Base-by-base conservation (phyloP, 345 rosid genomes). In the Lepidium aucheri region DNA sequence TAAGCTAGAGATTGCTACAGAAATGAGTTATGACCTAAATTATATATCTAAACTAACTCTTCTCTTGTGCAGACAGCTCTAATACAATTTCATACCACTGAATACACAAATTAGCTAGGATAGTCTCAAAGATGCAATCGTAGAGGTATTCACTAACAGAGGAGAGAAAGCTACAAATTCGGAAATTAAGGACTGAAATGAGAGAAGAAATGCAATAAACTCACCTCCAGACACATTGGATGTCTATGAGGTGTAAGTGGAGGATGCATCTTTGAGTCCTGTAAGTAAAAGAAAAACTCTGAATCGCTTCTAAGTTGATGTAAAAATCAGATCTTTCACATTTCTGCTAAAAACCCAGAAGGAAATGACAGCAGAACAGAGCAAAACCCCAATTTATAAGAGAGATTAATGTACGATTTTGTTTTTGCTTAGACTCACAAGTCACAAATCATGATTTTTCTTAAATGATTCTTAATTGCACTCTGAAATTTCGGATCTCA, bases 201-300 rank as follows among this genome's bases (percentile, higher is more conserved):
- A 35, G 17, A 55, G 43, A 24, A 26, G 24, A 47, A 53, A 47
- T 28, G 9, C 6, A 1, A 20, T 1, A 51, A 68, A 80, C 92
- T 85, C 52, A 94, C 99, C 38, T 94, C 86, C 28, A 78, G 83
- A 74, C 99, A 90, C 95, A 90, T 86, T 0, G 96, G 99, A 60
- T 94, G 99, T 63, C 86, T 78, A 51, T 94, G 97, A 46, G 91
- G 74, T 9, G 97, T 85, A 75, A 94, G 75, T 17, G 95, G 99
- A 77, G 97, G 99, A 83, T 90, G 99, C 99, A 94, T 76, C 70
- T 73, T 26, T 22, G 42, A 47, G 35, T 73, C 45, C 77, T 43
- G 68, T 3, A 43, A 66, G 4, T 41, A 34, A 1, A 6, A 4
- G 6, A 20, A 14, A 34, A 56, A 8, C 38, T 13, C 36, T 12